Conservation (phyloP, 2,329 filamentous ascomycete genomes). For the Aspergillus tanneri region DNA sequence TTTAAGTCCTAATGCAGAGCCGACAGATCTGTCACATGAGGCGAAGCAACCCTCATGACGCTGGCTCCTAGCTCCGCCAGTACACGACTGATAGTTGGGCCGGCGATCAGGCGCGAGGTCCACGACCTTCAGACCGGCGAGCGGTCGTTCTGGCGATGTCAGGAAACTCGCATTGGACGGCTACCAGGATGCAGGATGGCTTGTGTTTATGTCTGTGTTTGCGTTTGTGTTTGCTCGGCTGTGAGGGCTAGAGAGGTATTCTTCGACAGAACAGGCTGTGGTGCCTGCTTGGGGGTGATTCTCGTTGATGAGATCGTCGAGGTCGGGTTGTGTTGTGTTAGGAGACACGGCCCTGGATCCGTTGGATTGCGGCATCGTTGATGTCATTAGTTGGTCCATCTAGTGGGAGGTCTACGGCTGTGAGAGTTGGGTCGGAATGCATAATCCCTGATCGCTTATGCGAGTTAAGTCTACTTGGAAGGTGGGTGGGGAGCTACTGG, state of each 20-base stretch:
- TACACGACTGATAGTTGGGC: slow-evolving; percentile 68
- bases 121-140: slow-evolving; percentile 66
- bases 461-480: background rate
- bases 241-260: slow-evolving; percentile 12
- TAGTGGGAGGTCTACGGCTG: slow-evolving; percentile 5
- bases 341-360: background rate
- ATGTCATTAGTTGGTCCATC: background rate
- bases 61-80: slow-evolving; percentile 74
- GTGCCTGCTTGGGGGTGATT: slow-evolving; percentile 9
- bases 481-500: background rate
- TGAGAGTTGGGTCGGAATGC: slow-evolving; percentile 7
- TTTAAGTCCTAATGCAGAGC: slow-evolving; percentile 74
- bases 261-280: slow-evolving; percentile 6
- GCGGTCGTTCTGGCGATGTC: slow-evolving; percentile 25
- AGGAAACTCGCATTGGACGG: too few relatives aligned
- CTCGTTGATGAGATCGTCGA: slow-evolving; percentile 11
- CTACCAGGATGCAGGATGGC: too few relatives aligned
- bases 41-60: slow-evolving; percentile 70
- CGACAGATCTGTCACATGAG: slow-evolving; percentile 66
- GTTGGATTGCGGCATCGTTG: background rate
- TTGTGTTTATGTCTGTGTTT: too few relatives aligned
- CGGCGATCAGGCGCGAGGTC: slow-evolving; percentile 75
- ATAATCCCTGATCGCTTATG: slow-evolving; percentile 7
- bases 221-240: slow-evolving; percentile 5
- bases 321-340: background rate